Evolutionary conservation across 805 yeast genomes (phyloP).

Genomic region (Suhomyces faveliae): DNA sequence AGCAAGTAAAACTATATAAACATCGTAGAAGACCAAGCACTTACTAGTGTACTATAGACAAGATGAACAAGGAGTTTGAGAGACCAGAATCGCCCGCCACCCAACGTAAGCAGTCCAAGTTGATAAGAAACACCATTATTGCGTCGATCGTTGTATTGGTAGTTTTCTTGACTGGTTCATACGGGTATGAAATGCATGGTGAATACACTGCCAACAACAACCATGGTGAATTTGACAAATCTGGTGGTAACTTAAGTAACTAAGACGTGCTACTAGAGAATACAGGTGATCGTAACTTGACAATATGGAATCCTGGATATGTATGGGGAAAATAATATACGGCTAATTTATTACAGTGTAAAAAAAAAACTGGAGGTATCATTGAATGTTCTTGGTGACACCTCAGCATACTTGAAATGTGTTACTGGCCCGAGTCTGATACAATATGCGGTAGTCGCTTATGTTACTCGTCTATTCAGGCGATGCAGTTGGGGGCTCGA

Average conservation of each 20-base stretch:
- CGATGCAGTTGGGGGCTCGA: background rate
- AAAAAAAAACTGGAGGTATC: no score
- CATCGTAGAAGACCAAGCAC: background rate
- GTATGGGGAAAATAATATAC: background rate
- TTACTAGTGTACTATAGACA: background rate
- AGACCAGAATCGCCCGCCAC: conserved; percentile 3
- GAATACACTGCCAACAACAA: conserved; percentile 5
- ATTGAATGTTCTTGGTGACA: no score
- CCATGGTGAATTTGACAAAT: conserved; percentile 5
- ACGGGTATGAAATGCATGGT: conserved; percentile 12
- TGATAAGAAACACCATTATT: conserved; percentile 9
- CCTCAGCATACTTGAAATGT: no score
- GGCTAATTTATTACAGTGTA: background rate
- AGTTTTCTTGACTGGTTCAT: conserved; percentile 13
- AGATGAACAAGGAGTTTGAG: conserved; percentile 1
- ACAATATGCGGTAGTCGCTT: background rate
- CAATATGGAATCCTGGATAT: background rate
- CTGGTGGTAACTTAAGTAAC: conserved; percentile 5
- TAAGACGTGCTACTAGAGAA: background rate
- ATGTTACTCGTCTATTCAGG: background rate
- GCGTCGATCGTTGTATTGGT: conserved; percentile 10
- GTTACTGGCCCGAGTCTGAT: background rate
- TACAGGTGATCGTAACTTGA: background rate
- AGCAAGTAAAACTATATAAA: background rate
- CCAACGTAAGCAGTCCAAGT: conserved; percentile 6